phyloP scores from a whole-genome alignment of 495 filamentous ascomycete species.

The Achaetomiella virescens region DNA sequence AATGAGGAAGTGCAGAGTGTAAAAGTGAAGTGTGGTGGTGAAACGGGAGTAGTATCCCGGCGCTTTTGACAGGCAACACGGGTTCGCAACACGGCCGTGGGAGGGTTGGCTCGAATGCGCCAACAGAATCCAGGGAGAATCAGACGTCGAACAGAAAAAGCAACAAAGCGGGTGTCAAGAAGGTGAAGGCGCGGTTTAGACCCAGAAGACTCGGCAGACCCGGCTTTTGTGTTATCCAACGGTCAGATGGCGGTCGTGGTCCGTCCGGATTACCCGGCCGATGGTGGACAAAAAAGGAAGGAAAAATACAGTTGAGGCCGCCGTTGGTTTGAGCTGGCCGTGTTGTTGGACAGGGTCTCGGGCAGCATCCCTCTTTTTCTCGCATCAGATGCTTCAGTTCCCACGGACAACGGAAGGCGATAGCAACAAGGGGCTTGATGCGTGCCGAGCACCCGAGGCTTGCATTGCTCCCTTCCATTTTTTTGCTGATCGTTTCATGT shows the following conservation, averaged over 20 bases:
- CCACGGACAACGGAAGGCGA: neutral
- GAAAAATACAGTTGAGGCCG: neutral
- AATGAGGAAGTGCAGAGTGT: too few species aligned
- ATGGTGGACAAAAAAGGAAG: neutral
- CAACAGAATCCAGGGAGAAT: neutral
- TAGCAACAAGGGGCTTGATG: neutral
- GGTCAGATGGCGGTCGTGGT: neutral
- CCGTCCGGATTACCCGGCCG: neutral
- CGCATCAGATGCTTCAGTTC: neutral
- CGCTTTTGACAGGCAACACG: neutral
- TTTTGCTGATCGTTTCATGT: neutral
- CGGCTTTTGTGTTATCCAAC: too few species aligned
- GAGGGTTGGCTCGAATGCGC: neutral
- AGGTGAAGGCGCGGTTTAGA: neutral
- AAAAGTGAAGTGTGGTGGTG: too few species aligned
- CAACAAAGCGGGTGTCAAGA: neutral
- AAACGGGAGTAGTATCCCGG: too few species aligned
- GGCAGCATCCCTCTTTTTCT: neutral
- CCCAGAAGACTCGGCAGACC: too few species aligned
- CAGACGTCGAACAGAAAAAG: neutral
- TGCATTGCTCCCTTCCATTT: neutral
- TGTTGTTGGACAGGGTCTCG: neutral
- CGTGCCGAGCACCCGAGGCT: conserved; percentile 3
- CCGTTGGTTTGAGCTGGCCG: neutral
- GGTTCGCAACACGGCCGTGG: neutral